Conservation (phyloP, 371 early-diverging fungal species). For the Haplosporangium sp. region DNA sequence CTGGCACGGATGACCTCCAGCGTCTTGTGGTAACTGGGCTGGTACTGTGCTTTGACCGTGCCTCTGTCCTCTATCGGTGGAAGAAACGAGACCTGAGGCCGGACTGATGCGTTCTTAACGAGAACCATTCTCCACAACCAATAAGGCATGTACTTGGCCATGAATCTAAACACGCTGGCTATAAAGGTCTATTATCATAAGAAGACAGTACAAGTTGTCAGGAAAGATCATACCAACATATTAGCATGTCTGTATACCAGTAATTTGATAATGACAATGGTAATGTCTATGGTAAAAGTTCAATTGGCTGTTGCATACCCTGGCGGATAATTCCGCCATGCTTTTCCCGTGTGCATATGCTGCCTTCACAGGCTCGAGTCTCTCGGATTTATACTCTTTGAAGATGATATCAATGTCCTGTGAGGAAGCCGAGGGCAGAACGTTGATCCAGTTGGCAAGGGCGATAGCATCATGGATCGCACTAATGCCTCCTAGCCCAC, state of each 20-base stretch:
- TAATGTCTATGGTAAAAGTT: background rate
- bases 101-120: background rate
- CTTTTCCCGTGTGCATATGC: slow-evolving; percentile 3
- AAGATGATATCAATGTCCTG: slow-evolving; percentile 19
- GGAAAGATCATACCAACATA: background rate
- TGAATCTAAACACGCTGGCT: background rate
- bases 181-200: slow-evolving; percentile 7
- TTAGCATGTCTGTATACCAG: background rate
- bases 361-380: slow-evolving; percentile 11
- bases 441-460: slow-evolving; percentile 35
- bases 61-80: slow-evolving; percentile 14
- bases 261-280: background rate
- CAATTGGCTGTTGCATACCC: slow-evolving; percentile 3
- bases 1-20: background rate
- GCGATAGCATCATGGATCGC: slow-evolving; percentile 32
- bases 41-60: slow-evolving; percentile 15
- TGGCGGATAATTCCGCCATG: slow-evolving; percentile 3
- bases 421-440: slow-evolving; percentile 6
- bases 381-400: slow-evolving; percentile 24
- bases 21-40: slow-evolving; percentile 23
- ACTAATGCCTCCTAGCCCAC: slow-evolving; percentile 13
- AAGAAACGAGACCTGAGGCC: slow-evolving; percentile 31
- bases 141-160: slow-evolving; percentile 19
- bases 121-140: slow-evolving; percentile 24
- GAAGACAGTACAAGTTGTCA: background rate